Base-by-base conservation (phyloP, 176 grass and related monocot genomes). In the Carex pumila region DNA sequence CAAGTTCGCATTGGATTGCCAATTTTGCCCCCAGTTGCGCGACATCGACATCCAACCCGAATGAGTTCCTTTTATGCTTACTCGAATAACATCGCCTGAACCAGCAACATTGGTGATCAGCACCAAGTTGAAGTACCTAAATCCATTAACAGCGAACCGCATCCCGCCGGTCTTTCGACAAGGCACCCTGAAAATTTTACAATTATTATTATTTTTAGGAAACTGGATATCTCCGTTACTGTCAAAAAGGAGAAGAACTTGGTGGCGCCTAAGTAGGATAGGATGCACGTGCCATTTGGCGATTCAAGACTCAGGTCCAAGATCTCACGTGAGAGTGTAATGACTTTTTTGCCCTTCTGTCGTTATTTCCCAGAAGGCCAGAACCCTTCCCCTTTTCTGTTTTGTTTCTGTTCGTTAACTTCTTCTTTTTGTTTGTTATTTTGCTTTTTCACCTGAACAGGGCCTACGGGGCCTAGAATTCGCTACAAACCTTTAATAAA, bases 11-110 rank as follows among this genome's bases (percentile, higher is more conserved):
- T 91, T 91, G 69, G 89, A 91, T 50, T 91, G 89, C 89, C 89
- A 91, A 84, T 91, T 91, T 81, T 91, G 89, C 9, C 89, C 89
- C 89, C 89, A 91, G 13, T 91, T 91, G 6, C 86, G 89, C 6
- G 89, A 91, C 89, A 91, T 88, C 11, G 81, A 57, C 67, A 91
- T 86, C 90, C 90, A 91, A 8, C 84, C 84, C 3, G 87, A 81
- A 69, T 52, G 84, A 5, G 84, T 55, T 15, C 87, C 90, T 49
- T 91, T 91, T 25, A 91, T 71, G 57, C 90, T 81, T 12, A 79
- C 74, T 6, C 87, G 90, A 63, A 91, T 59, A 17, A 91, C 14
- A 83, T 88, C 90, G 75, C 90, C 90, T 36, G 90, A 80, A 50
- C 90, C 90, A 3, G 87, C 90, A 68, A 91, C 90, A 69, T 91